Percentiles rank a stretch among this genome's conserved stretches.
Evolutionary conservation across 768 basidiomycete species (phyloP).

Genomic region (Pleurotus tuber-regium): DNA sequence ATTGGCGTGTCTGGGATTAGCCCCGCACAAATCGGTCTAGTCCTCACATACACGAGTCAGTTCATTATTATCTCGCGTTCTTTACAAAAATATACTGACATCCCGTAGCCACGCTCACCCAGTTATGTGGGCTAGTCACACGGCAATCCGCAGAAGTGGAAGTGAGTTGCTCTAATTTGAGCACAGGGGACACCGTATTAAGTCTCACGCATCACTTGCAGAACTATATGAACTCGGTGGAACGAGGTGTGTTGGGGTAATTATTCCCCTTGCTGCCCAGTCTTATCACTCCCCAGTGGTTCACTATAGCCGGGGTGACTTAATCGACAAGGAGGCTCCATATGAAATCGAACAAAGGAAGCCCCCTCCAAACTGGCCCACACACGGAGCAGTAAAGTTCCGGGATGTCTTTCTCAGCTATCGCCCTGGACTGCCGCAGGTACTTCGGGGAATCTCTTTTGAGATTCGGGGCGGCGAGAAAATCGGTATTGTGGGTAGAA

Average conservation of each 20-base stretch:
- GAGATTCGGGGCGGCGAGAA: constrained; percentile 67
- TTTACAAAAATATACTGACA: constrained; percentile 3
- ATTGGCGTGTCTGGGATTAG: constrained; percentile 52
- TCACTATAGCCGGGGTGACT: constrained; percentile 48
- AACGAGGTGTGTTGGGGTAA: constrained; percentile 38
- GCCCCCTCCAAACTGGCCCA: constrained; percentile 64
- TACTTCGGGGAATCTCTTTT: constrained; percentile 63
- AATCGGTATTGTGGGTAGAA: constrained; percentile 67
- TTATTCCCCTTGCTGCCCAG: constrained; percentile 2
- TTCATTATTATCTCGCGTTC: not conserved
- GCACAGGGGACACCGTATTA: not conserved
- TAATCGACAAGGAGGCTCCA: constrained; percentile 63
- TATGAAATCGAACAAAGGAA: constrained; percentile 55
- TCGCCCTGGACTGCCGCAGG: constrained; percentile 67
- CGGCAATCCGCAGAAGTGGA: constrained; percentile 66
- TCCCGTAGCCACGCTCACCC: constrained; percentile 43
- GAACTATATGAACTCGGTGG: constrained; percentile 69
- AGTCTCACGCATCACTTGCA: constrained; percentile 19
- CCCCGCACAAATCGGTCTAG: constrained; percentile 69
- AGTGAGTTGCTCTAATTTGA: constrained; percentile 27
- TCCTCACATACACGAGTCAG: constrained; percentile 63
- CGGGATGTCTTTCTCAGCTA: constrained; percentile 61
- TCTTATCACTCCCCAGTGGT: constrained; percentile 35
- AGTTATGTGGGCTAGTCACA: constrained; percentile 51
- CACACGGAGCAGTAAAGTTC: constrained; percentile 57